These are phyloP conservation scores for Alternaria rosae DNA, from an alignment of 2,329 filamentous ascomycete genomes.

Conservation along the genomic window DNA sequence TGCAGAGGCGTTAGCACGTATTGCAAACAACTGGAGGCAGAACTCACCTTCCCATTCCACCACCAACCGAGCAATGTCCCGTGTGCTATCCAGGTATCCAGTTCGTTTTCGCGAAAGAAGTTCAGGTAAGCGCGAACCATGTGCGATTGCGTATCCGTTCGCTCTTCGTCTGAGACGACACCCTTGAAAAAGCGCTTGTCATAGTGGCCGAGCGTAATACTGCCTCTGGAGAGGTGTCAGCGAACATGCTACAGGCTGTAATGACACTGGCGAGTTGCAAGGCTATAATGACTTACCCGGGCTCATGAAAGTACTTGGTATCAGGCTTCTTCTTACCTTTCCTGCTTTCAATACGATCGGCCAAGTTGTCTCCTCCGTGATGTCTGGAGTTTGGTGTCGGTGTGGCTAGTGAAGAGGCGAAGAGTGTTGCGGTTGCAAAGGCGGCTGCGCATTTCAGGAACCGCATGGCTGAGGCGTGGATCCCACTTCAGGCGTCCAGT, in stretches of 20 bases:
- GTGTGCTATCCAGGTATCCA: conserved; percentile 88
- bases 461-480: conserved; percentile 31
- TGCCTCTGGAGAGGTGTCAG: conserved; percentile 38
- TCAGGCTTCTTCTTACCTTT: conserved; percentile 9
- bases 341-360: not conserved
- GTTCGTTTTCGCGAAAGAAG: conserved; percentile 67
- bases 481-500: not conserved
- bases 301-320: conserved; percentile 51
- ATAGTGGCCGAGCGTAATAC: conserved; percentile 73
- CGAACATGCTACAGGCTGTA: not conserved
- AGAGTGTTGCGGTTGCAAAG: conserved; percentile 29
- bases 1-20: conserved; percentile 47
- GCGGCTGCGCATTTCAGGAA: conserved; percentile 31
- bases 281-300: conserved; percentile 39
- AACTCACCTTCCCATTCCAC: conserved; percentile 75
- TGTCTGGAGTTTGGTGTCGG: conserved; percentile 20
- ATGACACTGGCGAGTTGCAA: not conserved
- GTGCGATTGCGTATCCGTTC: conserved; percentile 70
- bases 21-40: not conserved
- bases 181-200: conserved; percentile 73
- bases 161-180: conserved; percentile 70
- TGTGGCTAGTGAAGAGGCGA: conserved; percentile 27
- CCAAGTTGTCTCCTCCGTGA: not conserved
- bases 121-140: conserved; percentile 78
- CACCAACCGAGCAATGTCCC: conserved; percentile 87